These are phyloP conservation scores for Polygonum aviculare DNA, from an alignment of 148 eudicot species.

Conservation along the genomic window DNA sequence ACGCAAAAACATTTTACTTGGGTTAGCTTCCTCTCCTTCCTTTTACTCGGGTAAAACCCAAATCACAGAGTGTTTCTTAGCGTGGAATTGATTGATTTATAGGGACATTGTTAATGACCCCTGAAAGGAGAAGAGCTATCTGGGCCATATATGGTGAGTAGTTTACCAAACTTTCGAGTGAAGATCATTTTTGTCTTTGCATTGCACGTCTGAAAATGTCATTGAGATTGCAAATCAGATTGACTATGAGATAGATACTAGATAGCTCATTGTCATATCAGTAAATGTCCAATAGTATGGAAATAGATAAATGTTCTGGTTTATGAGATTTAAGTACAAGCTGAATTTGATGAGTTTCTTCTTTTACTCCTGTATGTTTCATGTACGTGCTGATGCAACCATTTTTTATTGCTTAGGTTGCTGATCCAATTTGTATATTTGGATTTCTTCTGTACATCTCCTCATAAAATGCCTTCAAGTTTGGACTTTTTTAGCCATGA, in stretches of 20 bases:
- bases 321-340: neutral
- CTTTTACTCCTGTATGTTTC: neutral
- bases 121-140: constrained; percentile 77
- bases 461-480: neutral
- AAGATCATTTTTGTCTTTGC: neutral
- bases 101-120: constrained; percentile 94
- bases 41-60: neutral
- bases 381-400: neutral
- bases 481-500: neutral
- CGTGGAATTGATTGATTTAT: constrained; percentile 14
- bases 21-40: constrained; percentile 28
- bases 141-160: constrained; percentile 95
- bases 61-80: neutral
- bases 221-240: neutral
- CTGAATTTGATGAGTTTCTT: neutral
- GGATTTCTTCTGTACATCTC: neutral
- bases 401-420: neutral
- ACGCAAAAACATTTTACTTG: constrained; percentile 81
- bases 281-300: neutral
- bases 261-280: neutral
- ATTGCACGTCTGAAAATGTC: neutral
- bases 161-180: neutral
- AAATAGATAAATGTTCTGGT: neutral
- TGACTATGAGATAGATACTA: neutral
- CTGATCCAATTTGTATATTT: neutral